phyloP scores from a whole-genome alignment of 257 asterid genomes.

The Ilex asprella region DNA sequence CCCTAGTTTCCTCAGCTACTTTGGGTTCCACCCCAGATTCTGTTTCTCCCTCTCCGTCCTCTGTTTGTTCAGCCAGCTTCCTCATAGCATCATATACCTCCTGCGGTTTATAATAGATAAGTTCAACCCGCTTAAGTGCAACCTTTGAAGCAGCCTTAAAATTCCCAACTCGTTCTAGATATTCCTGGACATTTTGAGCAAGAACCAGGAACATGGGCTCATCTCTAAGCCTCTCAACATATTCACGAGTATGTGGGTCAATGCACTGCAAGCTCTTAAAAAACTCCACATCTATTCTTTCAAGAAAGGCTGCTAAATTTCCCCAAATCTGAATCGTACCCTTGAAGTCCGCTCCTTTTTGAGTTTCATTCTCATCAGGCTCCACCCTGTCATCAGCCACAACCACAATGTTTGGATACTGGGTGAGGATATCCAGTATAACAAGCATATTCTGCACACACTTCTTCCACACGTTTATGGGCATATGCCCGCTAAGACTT shows the following conservation, averaged over 20 bases:
- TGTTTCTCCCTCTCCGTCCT: conserved; percentile 28
- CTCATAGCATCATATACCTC: conserved; percentile 94
- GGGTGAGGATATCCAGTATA: conserved; percentile 72
- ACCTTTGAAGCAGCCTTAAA: conserved; percentile 87
- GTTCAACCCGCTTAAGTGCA: conserved; percentile 90
- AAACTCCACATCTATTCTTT: conserved; percentile 77
- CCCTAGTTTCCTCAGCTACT: conserved; percentile 50
- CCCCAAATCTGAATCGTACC: conserved; percentile 93
- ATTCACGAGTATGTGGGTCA: conserved; percentile 95
- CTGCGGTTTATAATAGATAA: conserved; percentile 87
- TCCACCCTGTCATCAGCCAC: conserved; percentile 66
- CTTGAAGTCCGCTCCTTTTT: conserved; percentile 61
- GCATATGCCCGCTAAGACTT: conserved; percentile 89
- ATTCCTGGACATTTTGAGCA: conserved; percentile 84
- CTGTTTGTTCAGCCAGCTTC: conserved; percentile 69
- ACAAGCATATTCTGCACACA: conserved; percentile 68
- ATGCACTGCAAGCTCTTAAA: conserved; percentile 93
- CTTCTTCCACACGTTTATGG: conserved; percentile 89
- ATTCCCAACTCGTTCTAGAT: conserved; percentile 59
- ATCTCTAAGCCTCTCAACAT: conserved; percentile 85
- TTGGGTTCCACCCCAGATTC: conserved; percentile 55
- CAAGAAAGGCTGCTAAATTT: conserved; percentile 84
- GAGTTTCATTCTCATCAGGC: conserved; percentile 88
- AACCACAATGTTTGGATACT: conserved; percentile 77
- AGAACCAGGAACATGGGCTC: conserved; percentile 80